These are phyloP conservation scores for Leptographium procerum DNA, from an alignment of 2,329 filamentous ascomycete species.

Conservation along the genomic window DNA sequence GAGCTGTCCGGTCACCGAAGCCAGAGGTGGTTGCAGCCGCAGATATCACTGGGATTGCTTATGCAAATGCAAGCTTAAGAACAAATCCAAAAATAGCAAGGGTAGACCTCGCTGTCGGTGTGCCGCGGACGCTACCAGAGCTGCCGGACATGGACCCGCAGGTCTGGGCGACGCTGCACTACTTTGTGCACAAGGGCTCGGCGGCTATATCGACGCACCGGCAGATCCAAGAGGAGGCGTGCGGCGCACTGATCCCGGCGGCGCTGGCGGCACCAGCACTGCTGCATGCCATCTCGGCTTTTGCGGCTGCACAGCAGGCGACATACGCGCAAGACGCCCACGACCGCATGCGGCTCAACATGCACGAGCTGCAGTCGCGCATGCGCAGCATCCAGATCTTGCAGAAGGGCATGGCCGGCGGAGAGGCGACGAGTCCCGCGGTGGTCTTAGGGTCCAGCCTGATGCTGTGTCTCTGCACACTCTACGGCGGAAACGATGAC, in stretches of 20 bases:
- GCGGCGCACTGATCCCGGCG: not conserved
- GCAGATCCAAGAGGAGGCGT: slow-evolving; percentile 3
- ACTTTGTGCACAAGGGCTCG: not conserved
- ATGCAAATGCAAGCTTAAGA: not conserved
- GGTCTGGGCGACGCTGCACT: not conserved
- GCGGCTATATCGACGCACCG: not conserved
- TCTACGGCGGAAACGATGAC: slow-evolving; percentile 1
- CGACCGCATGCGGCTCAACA: not conserved
- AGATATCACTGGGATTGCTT: not conserved
- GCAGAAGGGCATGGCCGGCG: not conserved
- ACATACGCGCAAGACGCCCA: not conserved
- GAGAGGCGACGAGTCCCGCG: not conserved
- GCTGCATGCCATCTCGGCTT: not conserved
- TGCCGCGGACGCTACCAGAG: not conserved
- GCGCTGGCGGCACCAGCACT: not conserved
- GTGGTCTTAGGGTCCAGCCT: not conserved
- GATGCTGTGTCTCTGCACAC: slow-evolving; percentile 1
- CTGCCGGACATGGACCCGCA: not conserved
- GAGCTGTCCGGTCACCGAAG: not conserved
- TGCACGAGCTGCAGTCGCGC: not conserved
- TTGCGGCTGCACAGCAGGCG: slow-evolving; percentile 1
- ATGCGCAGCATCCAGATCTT: not conserved
- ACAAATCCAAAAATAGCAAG: not conserved
- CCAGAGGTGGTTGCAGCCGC: no score
- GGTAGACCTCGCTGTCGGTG: no score